Percentiles rank a stretch among this genome's conserved stretches.
These are phyloP conservation scores for Aspergillus neotritici DNA, from an alignment of 2,329 filamentous ascomycete species.

Conservation along the genomic window DNA sequence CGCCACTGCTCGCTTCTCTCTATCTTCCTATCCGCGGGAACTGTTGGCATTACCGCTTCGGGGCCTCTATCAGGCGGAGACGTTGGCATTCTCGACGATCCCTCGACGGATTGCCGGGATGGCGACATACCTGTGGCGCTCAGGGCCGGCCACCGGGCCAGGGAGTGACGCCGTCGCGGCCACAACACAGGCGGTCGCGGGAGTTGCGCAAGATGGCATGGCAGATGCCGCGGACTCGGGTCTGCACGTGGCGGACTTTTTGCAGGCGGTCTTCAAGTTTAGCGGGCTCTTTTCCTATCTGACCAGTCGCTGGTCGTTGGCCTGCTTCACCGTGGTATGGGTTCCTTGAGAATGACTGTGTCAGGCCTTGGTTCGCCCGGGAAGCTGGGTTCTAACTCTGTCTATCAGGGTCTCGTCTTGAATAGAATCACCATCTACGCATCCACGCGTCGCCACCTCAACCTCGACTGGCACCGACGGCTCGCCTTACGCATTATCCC, in stretches of 20 bases:
- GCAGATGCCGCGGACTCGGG: slow-evolving; percentile 31
- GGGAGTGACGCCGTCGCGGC: slow-evolving; percentile 39
- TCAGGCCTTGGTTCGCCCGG: background rate
- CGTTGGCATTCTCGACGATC: slow-evolving; percentile 30
- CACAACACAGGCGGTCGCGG: slow-evolving; percentile 33
- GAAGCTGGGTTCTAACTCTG: background rate
- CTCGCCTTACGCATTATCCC: slow-evolving; percentile 65
- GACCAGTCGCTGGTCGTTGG: slow-evolving; percentile 86
- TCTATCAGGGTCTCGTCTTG: slow-evolving; percentile 64
- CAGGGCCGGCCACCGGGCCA: slow-evolving; percentile 16
- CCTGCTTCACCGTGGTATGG: slow-evolving; percentile 70
- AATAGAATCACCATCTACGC: slow-evolving; percentile 94
- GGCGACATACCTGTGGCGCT: slow-evolving; percentile 19
- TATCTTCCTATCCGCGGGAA: slow-evolving; percentile 26
- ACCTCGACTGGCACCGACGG: slow-evolving; percentile 66
- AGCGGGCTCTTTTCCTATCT: slow-evolving; percentile 86
- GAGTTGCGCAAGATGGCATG: slow-evolving; percentile 27
- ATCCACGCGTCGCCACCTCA: slow-evolving; percentile 74
- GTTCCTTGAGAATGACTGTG: background rate
- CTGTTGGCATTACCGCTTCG: slow-evolving; percentile 34
- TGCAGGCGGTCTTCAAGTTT: slow-evolving; percentile 59
- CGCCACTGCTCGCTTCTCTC: slow-evolving; percentile 17
- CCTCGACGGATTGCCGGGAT: slow-evolving; percentile 30
- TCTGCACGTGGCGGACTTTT: slow-evolving; percentile 39
- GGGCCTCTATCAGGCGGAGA: slow-evolving; percentile 32